Conservation (phyloP, 2,329 filamentous ascomycete genomes). For the Stagonosporopsis chrysanthemi region DNA sequence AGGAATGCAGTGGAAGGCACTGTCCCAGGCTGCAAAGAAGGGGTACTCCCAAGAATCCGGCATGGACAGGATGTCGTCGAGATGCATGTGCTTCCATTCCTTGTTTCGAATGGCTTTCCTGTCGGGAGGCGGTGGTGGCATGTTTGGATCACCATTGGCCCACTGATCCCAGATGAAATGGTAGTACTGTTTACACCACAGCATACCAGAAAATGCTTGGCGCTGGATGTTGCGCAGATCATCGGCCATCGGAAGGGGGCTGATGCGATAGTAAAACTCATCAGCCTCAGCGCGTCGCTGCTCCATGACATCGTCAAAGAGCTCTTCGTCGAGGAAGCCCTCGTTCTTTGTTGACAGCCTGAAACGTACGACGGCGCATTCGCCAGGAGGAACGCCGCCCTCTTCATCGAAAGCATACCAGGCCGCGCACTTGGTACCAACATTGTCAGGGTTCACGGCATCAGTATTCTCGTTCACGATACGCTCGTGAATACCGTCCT, state of each 20-base stretch:
- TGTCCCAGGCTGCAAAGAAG: constrained; percentile 97
- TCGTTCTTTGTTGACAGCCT: constrained; percentile 79
- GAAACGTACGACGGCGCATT: constrained; percentile 95
- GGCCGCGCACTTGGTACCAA: constrained; percentile 86
- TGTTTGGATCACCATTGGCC: constrained; percentile 90
- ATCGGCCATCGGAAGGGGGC: constrained; percentile 90
- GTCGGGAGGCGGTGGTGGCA: constrained; percentile 82
- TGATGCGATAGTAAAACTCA: constrained; percentile 94
- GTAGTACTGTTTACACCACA: constrained; percentile 98
- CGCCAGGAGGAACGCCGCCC: constrained; percentile 84
- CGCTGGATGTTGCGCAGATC: constrained; percentile 94
- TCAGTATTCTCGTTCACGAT: constrained; percentile 83
- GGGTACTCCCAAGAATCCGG: constrained; percentile 99
- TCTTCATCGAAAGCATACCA: constrained; percentile 94
- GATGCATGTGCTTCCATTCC: constrained; percentile 93
- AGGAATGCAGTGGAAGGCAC: constrained; percentile 94
- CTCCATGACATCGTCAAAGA: constrained; percentile 90
- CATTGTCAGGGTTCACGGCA: constrained; percentile 79
- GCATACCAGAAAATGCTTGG: constrained; percentile 94
- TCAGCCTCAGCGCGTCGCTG: constrained; percentile 87
- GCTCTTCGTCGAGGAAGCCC: constrained; percentile 86
- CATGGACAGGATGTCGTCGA: constrained; percentile 96
- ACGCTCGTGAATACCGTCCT: constrained; percentile 91
- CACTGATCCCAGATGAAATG: constrained; percentile 98
- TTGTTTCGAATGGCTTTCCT: constrained; percentile 84